A percentile compares a stretch with the other conserved stretches of the same genome.
phyloP scores from a whole-genome alignment of 495 filamentous ascomycete species.

The Staphylotrichum longicolle region DNA sequence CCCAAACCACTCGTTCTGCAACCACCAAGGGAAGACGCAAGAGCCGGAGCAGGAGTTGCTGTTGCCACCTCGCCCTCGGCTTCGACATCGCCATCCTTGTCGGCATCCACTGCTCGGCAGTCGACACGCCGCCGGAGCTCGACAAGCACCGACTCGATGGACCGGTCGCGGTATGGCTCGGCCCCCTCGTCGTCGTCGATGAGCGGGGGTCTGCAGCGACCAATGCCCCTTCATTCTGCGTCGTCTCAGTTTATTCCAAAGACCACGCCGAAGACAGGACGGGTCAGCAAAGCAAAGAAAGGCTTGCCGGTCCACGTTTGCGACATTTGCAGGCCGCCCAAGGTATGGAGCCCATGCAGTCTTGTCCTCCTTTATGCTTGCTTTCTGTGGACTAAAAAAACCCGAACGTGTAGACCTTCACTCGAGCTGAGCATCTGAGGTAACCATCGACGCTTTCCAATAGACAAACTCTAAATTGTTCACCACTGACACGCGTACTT shows the following conservation, averaged over 20 bases:
- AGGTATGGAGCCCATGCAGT: slow-evolving; percentile 45
- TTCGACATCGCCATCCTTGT: slow-evolving; percentile 15
- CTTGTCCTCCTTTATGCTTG: slow-evolving; percentile 18
- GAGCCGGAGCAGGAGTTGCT: background rate
- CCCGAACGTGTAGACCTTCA: slow-evolving; percentile 60
- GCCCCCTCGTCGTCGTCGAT: slow-evolving; percentile 36
- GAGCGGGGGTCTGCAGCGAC: slow-evolving; percentile 36
- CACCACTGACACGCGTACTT: slow-evolving; percentile 21
- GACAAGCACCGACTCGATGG: slow-evolving; percentile 48
- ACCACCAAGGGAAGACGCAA: slow-evolving; percentile 4
- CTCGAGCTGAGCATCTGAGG: slow-evolving; percentile 83
- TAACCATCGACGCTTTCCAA: slow-evolving; percentile 33
- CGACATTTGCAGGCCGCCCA: slow-evolving; percentile 59
- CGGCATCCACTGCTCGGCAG: slow-evolving; percentile 23
- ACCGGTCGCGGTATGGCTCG: slow-evolving; percentile 40
- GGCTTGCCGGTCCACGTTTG: slow-evolving; percentile 76
- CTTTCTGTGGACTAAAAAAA: slow-evolving; percentile 24
- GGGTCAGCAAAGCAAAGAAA: slow-evolving; percentile 80
- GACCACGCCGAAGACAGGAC: slow-evolving; percentile 68
- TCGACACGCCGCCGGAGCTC: slow-evolving; percentile 42
- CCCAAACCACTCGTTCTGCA: slow-evolving; percentile 18
- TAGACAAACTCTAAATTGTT: no score
- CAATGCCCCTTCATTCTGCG: slow-evolving; percentile 35
- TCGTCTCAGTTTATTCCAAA: slow-evolving; percentile 47
- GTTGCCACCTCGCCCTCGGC: slow-evolving; percentile 12